These are phyloP conservation scores for Trebouxia gelatinosa DNA, from an alignment of 163 green algal genomes.

Conservation along the genomic window DNA sequence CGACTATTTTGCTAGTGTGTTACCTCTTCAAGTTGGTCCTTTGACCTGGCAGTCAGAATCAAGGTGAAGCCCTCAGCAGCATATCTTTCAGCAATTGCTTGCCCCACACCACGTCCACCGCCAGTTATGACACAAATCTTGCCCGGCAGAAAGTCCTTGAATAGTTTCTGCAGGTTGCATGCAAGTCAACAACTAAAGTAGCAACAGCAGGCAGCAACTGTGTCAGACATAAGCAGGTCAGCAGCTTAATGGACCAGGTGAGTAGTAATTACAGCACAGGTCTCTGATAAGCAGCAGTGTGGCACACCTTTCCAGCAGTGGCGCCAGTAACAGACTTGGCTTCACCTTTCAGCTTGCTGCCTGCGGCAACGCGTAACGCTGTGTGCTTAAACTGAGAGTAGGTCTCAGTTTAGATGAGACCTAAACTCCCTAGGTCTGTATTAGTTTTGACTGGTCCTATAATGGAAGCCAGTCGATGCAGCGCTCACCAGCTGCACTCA, in stretches of 20 bases:
- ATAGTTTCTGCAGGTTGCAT: background rate
- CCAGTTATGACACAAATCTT: constrained; percentile 16
- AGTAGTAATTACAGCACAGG: no score
- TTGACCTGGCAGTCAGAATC: constrained; percentile 18
- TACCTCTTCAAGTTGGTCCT: constrained; percentile 20
- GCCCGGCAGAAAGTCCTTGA: background rate
- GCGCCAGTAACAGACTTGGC: background rate
- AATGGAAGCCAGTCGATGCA: background rate
- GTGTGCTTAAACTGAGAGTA: background rate
- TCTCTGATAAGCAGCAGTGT: no score
- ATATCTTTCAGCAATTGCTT: constrained; percentile 23
- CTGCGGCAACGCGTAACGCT: background rate
- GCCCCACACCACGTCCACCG: background rate
- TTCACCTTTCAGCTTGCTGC: no score
- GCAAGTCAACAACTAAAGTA: background rate
- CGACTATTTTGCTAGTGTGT: no score
- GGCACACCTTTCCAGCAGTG: background rate
- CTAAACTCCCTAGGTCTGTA: no score
- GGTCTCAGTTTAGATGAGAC: background rate
- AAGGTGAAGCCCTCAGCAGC: background rate
- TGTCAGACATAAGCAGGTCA: no score
- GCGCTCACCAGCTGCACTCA: background rate
- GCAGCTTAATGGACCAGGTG: no score
- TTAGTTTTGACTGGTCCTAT: no score
- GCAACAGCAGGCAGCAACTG: background rate